Conservation (phyloP, 495 filamentous ascomycete genomes). For the Podospora anserina region DNA sequence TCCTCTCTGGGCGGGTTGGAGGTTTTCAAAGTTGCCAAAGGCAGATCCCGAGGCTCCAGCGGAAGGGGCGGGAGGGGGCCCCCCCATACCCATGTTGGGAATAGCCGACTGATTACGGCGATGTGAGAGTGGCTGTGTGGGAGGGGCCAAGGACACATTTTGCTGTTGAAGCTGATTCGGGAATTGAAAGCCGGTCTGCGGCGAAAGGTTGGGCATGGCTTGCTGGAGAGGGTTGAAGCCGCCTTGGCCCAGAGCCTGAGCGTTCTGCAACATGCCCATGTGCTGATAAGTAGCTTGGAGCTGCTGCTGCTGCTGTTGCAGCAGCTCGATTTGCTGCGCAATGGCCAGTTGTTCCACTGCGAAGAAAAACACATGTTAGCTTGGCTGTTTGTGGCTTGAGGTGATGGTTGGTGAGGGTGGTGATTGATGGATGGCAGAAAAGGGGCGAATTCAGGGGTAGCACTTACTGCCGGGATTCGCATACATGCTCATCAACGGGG, state of each 20-base stretch:
- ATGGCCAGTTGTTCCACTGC: conserved; percentile 97
- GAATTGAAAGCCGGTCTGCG: conserved; percentile 87
- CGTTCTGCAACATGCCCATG: conserved; percentile 86
- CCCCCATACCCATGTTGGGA: conserved; percentile 81
- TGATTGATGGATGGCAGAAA: background rate
- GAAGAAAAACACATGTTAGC: conserved; percentile 31
- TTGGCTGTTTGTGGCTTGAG: background rate
- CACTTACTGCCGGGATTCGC: conserved; percentile 53
- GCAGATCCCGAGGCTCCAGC: conserved; percentile 80
- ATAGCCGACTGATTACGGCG: conserved; percentile 97
- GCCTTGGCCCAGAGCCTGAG: conserved; percentile 69
- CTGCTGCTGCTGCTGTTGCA: conserved; percentile 98
- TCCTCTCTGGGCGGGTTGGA: conserved; percentile 55
- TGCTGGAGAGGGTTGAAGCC: conserved; percentile 65
- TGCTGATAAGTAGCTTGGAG: conserved; percentile 94
- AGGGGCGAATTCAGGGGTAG: conserved; percentile 8
- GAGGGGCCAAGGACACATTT: conserved; percentile 67
- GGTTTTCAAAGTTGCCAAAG: conserved; percentile 74
- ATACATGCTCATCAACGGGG: conserved; percentile 95
- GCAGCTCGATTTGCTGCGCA: conserved; percentile 95
- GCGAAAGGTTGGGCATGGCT: conserved; percentile 71
- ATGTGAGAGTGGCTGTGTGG: conserved; percentile 78
- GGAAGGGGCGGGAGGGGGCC: conserved; percentile 93
- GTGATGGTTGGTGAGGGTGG: background rate
- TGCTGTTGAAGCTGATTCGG: conserved; percentile 76